Conservation (phyloP, 1,139 yeast genomes). For the Yamadazyma mexicana region DNA sequence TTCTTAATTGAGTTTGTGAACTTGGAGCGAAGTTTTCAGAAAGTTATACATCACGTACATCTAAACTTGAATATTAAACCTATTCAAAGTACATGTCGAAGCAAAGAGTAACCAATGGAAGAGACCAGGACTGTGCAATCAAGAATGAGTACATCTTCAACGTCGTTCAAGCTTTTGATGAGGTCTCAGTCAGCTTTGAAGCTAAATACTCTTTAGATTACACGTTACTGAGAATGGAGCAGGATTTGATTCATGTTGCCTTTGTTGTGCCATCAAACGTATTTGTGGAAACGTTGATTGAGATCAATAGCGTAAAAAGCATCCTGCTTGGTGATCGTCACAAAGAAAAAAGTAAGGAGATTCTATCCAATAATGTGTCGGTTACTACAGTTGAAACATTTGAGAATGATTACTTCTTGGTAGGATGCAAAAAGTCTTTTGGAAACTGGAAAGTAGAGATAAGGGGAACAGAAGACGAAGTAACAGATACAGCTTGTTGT, state of each 20-base stretch:
- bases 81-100: neutral
- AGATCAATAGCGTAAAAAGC: neutral
- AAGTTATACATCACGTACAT: neutral
- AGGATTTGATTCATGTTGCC: neutral
- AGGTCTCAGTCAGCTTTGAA: slow-evolving; percentile 1
- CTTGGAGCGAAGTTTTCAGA: neutral
- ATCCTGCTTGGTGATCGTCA: neutral
- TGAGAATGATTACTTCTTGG: neutral
- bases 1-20: neutral
- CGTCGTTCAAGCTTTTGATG: slow-evolving; percentile 2
- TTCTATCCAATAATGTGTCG: neutral
- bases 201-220: neutral
- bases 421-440: slow-evolving; percentile 3
- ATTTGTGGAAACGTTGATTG: slow-evolving; percentile 1
- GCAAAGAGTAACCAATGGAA: too few species aligned
- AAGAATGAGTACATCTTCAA: slow-evolving; percentile 4
- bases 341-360: neutral
- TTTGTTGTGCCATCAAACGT: slow-evolving; percentile 1
- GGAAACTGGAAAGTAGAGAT: slow-evolving; percentile 8
- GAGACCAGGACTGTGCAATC: too few species aligned
- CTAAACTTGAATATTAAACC: neutral
- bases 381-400: neutral
- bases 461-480: slow-evolving; percentile 6
- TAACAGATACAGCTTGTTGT: slow-evolving; percentile 5
- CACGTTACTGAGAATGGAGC: slow-evolving; percentile 1